Evolutionary conservation across 306 rosid species (phyloP).

Genomic region (Lathyrus tuberosus): DNA sequence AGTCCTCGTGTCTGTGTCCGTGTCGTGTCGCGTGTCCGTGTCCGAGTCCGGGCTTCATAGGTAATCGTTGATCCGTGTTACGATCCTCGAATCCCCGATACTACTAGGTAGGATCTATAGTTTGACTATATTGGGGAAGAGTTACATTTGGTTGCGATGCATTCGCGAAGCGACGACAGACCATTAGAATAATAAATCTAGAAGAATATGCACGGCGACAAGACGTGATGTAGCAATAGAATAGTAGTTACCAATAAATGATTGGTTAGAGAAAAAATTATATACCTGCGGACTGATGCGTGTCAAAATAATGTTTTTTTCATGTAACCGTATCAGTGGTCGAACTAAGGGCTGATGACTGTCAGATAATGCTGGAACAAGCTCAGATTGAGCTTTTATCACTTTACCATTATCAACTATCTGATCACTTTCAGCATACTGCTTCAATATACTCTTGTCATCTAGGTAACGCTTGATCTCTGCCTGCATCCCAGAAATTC

Average conservation of each 20-base stretch:
- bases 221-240: conserved; percentile 12
- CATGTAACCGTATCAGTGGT: conserved; percentile 82
- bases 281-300: conserved; percentile 96
- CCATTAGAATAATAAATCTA: conserved; percentile 1
- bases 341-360: conserved; percentile 74
- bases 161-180: too few relatives aligned
- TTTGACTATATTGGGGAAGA: background rate
- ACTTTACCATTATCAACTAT: conserved; percentile 91
- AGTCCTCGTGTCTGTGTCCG: too few relatives aligned
- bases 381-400: conserved; percentile 79
- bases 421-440: conserved; percentile 91
- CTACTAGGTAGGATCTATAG: background rate
- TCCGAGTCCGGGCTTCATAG: too few relatives aligned
- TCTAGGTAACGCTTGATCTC: conserved; percentile 90
- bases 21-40: too few relatives aligned
- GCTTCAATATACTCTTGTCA: conserved; percentile 86
- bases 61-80: background rate
- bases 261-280: conserved; percentile 14
- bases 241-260: conserved; percentile 20
- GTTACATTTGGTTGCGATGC: too few relatives aligned
- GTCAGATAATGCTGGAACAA: conserved; percentile 86
- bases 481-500: conserved; percentile 82
- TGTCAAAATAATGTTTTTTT: conserved; percentile 88
- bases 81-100: background rate
- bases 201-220: conserved; percentile 17